Evolutionary conservation across 2,329 filamentous ascomycete genomes (phyloP), one percentile per base, ranked within the genome.

Genomic region (Cordyceps tenuipes): DNA sequence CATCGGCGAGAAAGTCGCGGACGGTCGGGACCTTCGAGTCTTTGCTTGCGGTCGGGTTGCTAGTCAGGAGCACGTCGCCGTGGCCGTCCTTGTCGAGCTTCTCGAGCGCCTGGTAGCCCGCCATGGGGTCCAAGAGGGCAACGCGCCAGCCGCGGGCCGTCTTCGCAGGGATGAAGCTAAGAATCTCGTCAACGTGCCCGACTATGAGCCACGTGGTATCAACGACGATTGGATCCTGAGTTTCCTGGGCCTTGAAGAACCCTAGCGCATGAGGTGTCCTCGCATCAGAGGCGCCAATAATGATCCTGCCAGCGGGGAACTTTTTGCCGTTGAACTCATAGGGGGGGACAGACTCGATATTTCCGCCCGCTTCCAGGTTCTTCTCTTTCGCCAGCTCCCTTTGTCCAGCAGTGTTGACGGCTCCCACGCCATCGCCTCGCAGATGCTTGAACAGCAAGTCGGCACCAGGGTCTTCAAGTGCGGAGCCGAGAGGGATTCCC

Each of bases 171-270:
- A 70, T 47, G 31, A 70, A 69, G n/a, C 69, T 66, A 0, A 70
- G 21, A 13, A 68, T 68, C 60, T 70, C 68, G 41, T 69, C 68
- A 0, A 70, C 66, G 26, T 70, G 68, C 5, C 68, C 67, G 17
- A 70, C 64, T 0, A 23, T 31, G 3, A 70, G 39, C 68, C 68
- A 70, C 0, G 39, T 61, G 2, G 66, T 67, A 26, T 70, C 73
- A 0, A 76, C 64, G 0, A 68, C 3, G 15, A 50, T 50, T 1
- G 48, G 48, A 19, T 50, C 48, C 26, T 50, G 48, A 1, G 17
- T 13, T 13, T 50, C 48, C 48, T 50, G 48, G 5, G 48, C 48
- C 48, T 19, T 13, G 26, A 50, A 17, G 26, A 12, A 50, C 6
- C 3, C 29, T 7, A 50, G 47, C 17, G 29, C 48, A 1, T 12